These are phyloP conservation scores for Lithocarpus polystachyus DNA, from an alignment of 306 rosid genomes.

Conservation along the genomic window DNA sequence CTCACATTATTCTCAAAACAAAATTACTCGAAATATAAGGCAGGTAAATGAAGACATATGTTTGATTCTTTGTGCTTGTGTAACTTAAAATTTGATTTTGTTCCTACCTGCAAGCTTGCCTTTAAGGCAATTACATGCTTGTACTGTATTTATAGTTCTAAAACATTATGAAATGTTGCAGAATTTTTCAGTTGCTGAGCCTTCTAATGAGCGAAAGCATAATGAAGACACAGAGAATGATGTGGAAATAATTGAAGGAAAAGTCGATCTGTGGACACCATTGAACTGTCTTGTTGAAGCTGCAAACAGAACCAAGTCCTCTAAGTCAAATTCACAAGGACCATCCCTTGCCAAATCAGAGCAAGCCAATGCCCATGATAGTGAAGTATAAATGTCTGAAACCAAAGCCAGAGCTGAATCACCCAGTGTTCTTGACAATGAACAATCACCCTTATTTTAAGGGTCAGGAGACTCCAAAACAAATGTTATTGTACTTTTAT, in stretches of 20 bases:
- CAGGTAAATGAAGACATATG: conserved; percentile 23
- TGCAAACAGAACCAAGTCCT: conserved; percentile 91
- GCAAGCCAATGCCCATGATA: conserved; percentile 32
- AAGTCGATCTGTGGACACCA: conserved; percentile 95
- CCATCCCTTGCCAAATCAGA: conserved; percentile 52
- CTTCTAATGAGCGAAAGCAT: conserved; percentile 52
- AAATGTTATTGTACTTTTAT: too few relatives aligned
- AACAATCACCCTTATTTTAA: neutral
- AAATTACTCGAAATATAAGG: too few relatives aligned
- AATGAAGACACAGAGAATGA: conserved; percentile 34
- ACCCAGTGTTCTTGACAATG: conserved; percentile 34
- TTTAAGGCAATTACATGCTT: neutral
- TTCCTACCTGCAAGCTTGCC: neutral
- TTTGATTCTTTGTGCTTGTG: neutral
- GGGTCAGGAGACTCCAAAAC: too few relatives aligned
- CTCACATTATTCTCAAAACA: too few relatives aligned
- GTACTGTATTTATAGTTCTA: conserved; percentile 7
- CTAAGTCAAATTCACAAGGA: conserved; percentile 65
- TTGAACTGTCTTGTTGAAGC: conserved; percentile 96
- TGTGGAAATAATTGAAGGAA: conserved; percentile 60
- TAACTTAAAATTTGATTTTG: neutral
- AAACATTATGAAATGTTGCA: conserved; percentile 26
- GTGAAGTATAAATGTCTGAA: conserved; percentile 43
- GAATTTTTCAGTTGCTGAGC: conserved; percentile 54
- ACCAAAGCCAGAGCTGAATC: conserved; percentile 44